Evolutionary conservation across 2,329 filamentous ascomycete species (phyloP), one percentile per base, ranked within the genome.

Genomic region (Trichoderma citrinoviride): DNA sequence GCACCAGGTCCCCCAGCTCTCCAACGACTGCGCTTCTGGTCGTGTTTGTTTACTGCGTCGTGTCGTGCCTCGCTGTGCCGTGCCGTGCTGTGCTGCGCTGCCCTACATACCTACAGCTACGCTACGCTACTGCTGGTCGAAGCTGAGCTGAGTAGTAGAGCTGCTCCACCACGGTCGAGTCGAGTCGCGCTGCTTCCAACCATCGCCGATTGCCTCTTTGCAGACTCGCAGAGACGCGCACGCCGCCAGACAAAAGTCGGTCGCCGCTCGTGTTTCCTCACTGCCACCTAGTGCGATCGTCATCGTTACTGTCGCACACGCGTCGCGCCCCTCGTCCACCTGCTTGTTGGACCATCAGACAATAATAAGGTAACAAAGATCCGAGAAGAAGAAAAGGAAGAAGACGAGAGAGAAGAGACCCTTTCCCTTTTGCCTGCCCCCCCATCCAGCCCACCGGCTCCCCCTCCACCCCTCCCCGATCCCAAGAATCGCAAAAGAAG

Each of bases 1-100:
- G 69, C 66, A 61, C 44, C 68, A 65, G 56, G 66, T 66, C 64
- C 64, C 64, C 65, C 67, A 65, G 57, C 66, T 61, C n/a, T 52
- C 25, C 52, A 41, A 64, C 41, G 56, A 40, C 53, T 49, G 60
- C 64, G 60, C 50, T 53, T 57, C 54, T 54, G 33, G 29, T 52
- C 27, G 50, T 23, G 19, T 52, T 53, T 37, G 33, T 37, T 37
- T 37, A 8, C 5, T 14, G 33, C 33, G 33, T 37, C 33, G 46
- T 37, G 44, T 60, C 62, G 54, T 64, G 60, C 50, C 53, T 49
- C 44, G 33, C 57, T 52, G 54, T 43, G 33, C 41, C 40, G 52
- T 21, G 23, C 52, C 15, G 7, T 27, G 6, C 21, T 47, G 21
- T 23, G 56, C 44, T 50, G 29, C 27, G 50, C 50, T 54, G 27